These are phyloP conservation scores for Camelina hispida DNA, from an alignment of 345 rosid genomes.

Conservation along the genomic window DNA sequence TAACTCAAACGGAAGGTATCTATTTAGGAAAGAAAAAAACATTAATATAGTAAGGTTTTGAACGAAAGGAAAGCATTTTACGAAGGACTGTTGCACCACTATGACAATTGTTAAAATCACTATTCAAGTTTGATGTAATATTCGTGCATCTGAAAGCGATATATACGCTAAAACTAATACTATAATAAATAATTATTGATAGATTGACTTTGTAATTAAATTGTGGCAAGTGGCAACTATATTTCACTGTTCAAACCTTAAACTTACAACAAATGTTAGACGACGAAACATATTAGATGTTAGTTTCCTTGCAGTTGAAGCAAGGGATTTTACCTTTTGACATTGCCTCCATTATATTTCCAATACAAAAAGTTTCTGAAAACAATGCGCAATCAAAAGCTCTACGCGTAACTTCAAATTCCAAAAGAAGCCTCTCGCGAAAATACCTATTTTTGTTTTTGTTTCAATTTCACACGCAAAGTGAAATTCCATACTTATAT, in stretches of 20 bases:
- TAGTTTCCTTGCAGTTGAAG: slow-evolving; percentile 25
- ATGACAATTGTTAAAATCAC: slow-evolving; percentile 3
- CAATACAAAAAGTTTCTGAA: slow-evolving; percentile 36
- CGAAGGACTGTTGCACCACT: slow-evolving; percentile 16
- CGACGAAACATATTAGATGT: neutral
- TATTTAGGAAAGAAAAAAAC: neutral
- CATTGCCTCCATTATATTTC: slow-evolving; percentile 18
- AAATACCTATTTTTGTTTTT: slow-evolving; percentile 18
- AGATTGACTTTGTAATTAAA: neutral
- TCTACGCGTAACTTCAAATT: slow-evolving; percentile 14
- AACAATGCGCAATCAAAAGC: slow-evolving; percentile 33
- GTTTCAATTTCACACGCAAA: slow-evolving; percentile 38
- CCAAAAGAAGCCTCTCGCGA: slow-evolving; percentile 31
- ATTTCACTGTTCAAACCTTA: slow-evolving; percentile 32
- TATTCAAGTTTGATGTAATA: neutral
- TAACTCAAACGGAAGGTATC: neutral
- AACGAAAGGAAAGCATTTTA: neutral
- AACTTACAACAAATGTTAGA: slow-evolving; percentile 10
- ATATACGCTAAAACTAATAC: neutral
- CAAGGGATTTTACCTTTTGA: slow-evolving; percentile 27
- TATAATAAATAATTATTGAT: neutral
- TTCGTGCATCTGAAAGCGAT: slow-evolving; percentile 23
- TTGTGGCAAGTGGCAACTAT: neutral
- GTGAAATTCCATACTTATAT: slow-evolving; percentile 14
- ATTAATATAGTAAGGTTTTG: slow-evolving; percentile 5